Evolutionary conservation across 2,329 filamentous ascomycete genomes (phyloP), one percentile per base, ranked within the genome.

Genomic region (Cercospora nicotianae): DNA sequence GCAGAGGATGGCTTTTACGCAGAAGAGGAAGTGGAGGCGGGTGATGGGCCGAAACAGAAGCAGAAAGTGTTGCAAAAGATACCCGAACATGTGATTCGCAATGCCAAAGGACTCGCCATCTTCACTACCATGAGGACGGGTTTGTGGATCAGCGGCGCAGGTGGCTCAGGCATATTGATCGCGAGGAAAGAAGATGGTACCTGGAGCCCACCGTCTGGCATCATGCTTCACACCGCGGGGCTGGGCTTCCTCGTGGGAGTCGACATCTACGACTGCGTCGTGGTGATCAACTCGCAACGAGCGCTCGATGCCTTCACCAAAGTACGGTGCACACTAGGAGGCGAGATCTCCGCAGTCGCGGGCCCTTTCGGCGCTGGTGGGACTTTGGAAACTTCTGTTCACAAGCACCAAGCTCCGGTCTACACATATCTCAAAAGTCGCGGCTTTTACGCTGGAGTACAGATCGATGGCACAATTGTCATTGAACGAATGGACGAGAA

Each of bases 61-160:
- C 89, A 90, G 72, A 84, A 81, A 72, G 85, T 90, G 59, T 77
- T 92, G 62, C 92, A 94, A 80, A 95, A 93, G 81, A 97, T 98
- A 30, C 94, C 94, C 0, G 83, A 89, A 66, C 87, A 82, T 76
- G 92, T 97, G 66, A 92, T 98, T 73, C 88, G 91, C 76, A 92
- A 95, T 80, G 93, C 94, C 30, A 93, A 94, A 73, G 94, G 93
- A 10, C 86, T 98, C 67, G 94, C 93, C 64, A 92, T 98, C 73
- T 97, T 97, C 82, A 97, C 94, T 0, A 96, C 93, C 31, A 96
- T 97, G 93, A 90, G 94, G 68, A 94, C 92, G 13, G 94, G 94
- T 12, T 83, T 97, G 33, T 97, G 94, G 91, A 86, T 96, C 73
- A 94, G 92, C 57, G 94, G 94, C 57, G 94, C 93, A 16, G 94